Percentiles rank a stretch among this genome's conserved stretches.
These are phyloP conservation scores for Aspergillus vadensis DNA, from an alignment of 2,329 filamentous ascomycete species.

Conservation along the genomic window DNA sequence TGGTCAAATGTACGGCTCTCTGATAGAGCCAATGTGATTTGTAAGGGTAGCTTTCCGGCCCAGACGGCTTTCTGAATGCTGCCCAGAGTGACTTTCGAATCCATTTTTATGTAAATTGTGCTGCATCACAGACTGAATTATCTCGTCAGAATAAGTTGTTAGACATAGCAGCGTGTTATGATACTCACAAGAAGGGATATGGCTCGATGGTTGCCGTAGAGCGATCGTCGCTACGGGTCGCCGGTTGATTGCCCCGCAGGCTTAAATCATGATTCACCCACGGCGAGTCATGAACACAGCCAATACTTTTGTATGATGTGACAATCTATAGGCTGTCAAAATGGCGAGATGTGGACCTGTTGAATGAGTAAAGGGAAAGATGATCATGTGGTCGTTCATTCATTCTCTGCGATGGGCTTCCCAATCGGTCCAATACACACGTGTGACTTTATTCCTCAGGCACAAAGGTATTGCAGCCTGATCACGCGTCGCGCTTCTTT, in stretches of 20 bases:
- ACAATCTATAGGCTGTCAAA: no score
- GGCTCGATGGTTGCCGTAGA: not conserved
- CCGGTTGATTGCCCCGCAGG: not conserved
- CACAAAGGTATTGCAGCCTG: no score
- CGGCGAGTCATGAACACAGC: not conserved
- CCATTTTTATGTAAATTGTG: conserved; percentile 22
- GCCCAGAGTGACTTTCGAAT: conserved; percentile 29
- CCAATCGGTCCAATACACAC: no score
- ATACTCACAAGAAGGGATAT: not conserved
- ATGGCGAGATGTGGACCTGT: no score
- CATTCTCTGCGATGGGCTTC: no score
- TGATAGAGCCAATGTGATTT: conserved; percentile 59
- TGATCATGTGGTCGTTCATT: no score
- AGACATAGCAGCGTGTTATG: not conserved
- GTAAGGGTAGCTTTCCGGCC: conserved; percentile 61
- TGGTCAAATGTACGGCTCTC: conserved; percentile 64
- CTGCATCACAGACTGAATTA: not conserved
- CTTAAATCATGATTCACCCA: not conserved
- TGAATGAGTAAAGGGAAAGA: no score
- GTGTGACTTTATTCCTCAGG: no score
- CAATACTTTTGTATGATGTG: no score
- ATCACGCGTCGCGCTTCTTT: no score
- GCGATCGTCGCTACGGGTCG: not conserved
- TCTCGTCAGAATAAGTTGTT: no score
- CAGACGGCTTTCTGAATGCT: conserved; percentile 54